Percentiles rank a stretch among this genome's conserved stretches.
These are phyloP conservation scores for Pyrenophora teres DNA, from an alignment of 2,329 filamentous ascomycete genomes.

Conservation along the genomic window DNA sequence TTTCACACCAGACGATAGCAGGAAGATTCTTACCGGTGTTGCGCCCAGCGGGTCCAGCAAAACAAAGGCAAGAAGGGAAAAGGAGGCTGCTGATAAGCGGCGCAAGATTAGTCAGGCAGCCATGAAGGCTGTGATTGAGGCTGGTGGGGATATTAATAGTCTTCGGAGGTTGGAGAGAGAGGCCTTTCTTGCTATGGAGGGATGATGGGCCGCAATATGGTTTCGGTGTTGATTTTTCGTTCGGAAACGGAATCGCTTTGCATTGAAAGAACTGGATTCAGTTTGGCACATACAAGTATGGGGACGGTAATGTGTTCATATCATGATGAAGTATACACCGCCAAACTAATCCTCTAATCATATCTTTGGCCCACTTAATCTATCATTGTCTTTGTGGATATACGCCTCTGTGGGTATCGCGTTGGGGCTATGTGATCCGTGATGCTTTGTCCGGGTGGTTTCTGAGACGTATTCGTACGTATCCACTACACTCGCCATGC, in stretches of 20 bases:
- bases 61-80: slow-evolving; percentile 90
- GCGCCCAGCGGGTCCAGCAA: slow-evolving; percentile 90
- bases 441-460: no score
- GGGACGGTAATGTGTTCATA: neutral
- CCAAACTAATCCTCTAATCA: no score
- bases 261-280: slow-evolving; percentile 1
- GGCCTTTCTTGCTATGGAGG: slow-evolving; percentile 42
- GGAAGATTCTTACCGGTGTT: slow-evolving; percentile 82
- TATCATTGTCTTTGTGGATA: no score
- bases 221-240: neutral
- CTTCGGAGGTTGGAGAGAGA: slow-evolving; percentile 51
- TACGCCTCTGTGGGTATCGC: no score
- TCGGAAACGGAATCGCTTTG: neutral
- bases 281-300: neutral
- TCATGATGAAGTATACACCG: no score
- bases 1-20: slow-evolving; percentile 80
- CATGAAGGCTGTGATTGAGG: slow-evolving; percentile 69
- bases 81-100: slow-evolving; percentile 80
- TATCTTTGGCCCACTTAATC: no score
- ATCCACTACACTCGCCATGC: neutral
- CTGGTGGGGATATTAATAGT: slow-evolving; percentile 65
- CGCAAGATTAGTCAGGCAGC: slow-evolving; percentile 70
- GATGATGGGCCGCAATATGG: neutral
- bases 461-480: no score
- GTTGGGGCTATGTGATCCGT: no score